phyloP scores from a whole-genome alignment of 192 early-diverging fungal species.

The Phycomyces blakesleeanus region DNA sequence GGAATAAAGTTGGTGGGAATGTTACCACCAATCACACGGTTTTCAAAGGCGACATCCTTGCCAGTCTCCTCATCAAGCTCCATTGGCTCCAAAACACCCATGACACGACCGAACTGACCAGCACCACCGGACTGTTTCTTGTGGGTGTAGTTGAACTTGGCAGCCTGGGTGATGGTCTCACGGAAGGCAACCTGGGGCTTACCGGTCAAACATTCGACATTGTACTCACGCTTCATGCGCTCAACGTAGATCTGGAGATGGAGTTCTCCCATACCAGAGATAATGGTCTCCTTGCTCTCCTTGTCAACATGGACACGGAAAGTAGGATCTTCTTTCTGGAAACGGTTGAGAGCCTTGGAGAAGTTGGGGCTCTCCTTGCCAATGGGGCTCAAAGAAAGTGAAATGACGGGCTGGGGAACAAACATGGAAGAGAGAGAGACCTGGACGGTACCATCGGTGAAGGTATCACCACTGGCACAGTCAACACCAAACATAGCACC shows the following conservation, averaged over 20 bases:
- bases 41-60: constrained; percentile 67
- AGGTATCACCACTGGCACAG: constrained; percentile 95
- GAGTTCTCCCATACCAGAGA: constrained; percentile 86
- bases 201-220: constrained; percentile 90
- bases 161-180: constrained; percentile 75
- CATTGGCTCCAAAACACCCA: constrained; percentile 89
- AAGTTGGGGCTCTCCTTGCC: constrained; percentile 78
- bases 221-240: constrained; percentile 97
- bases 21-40: constrained; percentile 88
- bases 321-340: constrained; percentile 83
- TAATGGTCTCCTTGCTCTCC: constrained; percentile 85
- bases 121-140: constrained; percentile 98
- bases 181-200: constrained; percentile 98
- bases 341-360: constrained; percentile 67
- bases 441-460: constrained; percentile 80
- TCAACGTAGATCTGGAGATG: constrained; percentile 94
- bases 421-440: constrained; percentile 95
- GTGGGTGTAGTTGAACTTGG: constrained; percentile 93
- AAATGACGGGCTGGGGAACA: constrained; percentile 96
- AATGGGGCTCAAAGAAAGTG: constrained; percentile 88
- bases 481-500: constrained; percentile 98
- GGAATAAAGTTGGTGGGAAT: constrained; percentile 91
- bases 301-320: constrained; percentile 78
- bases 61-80: constrained; percentile 56
- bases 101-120: constrained; percentile 91